These are phyloP conservation scores for Halenospora varia DNA, from an alignment of 495 filamentous ascomycete species.

Conservation along the genomic window DNA sequence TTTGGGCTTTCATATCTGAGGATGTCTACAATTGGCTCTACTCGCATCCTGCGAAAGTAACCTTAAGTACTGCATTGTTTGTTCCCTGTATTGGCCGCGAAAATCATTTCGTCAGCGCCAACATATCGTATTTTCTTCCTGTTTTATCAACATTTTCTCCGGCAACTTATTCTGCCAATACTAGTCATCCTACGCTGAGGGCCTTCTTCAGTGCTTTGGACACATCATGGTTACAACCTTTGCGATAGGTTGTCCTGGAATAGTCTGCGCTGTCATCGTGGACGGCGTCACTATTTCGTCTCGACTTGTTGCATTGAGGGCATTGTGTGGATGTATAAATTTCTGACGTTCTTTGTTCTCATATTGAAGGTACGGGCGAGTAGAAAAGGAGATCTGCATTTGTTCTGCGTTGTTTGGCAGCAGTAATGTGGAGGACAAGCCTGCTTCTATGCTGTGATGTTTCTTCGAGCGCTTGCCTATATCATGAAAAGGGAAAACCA, in stretches of 20 bases:
- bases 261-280: constrained; percentile 12
- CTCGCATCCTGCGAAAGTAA: constrained; percentile 28
- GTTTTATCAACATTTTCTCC: constrained; percentile 46
- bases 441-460: constrained; percentile 20
- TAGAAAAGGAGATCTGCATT: constrained; percentile 11
- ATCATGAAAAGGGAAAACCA: constrained; percentile 2
- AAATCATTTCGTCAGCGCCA: constrained; percentile 27
- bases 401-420: constrained; percentile 18
- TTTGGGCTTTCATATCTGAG: constrained; percentile 28
- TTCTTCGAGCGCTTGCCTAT: constrained; percentile 15
- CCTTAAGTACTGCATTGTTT: constrained; percentile 29
- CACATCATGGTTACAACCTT: constrained; percentile 56
- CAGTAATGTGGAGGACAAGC: constrained; percentile 11
- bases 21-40: constrained; percentile 25
- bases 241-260: constrained; percentile 31
- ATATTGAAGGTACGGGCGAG: constrained; percentile 1
- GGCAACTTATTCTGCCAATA: constrained; percentile 50
- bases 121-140: constrained; percentile 26
- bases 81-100: constrained; percentile 25
- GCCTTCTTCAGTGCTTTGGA: constrained; percentile 48
- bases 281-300: constrained; percentile 11
- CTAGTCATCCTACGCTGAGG: constrained; percentile 54
- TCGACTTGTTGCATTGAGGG: constrained; percentile 15
- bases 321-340: constrained; percentile 19
- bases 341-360: constrained; percentile 8